phyloP scores from a whole-genome alignment of 2,329 filamentous ascomycete genomes.

The Colletotrichum sp. region DNA sequence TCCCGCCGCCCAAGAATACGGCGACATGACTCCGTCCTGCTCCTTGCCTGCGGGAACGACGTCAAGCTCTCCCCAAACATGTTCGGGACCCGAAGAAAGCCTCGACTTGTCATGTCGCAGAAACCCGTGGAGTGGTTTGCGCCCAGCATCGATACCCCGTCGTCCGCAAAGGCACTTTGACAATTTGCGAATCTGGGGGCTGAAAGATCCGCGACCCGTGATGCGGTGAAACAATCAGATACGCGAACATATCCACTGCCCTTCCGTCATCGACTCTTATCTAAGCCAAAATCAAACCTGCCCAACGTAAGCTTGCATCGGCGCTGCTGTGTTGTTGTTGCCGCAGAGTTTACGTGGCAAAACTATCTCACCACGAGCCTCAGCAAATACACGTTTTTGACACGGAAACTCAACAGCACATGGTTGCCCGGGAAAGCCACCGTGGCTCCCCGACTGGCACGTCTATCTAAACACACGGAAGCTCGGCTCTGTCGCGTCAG shows the following conservation, averaged over 20 bases:
- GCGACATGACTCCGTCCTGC: background rate
- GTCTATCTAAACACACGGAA: background rate
- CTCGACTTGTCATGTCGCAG: slow-evolving; percentile 1
- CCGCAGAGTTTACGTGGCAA: background rate
- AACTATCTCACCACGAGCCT: background rate
- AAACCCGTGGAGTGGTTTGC: background rate
- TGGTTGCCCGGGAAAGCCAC: background rate
- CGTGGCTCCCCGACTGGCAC: background rate
- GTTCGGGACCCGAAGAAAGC: background rate
- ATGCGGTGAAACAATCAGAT: background rate
- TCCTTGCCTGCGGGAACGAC: background rate
- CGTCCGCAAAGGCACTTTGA: background rate
- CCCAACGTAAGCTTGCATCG: background rate
- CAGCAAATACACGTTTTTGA: background rate
- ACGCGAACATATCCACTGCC: background rate
- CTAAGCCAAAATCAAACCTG: background rate
- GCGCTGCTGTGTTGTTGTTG: background rate
- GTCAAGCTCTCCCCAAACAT: background rate
- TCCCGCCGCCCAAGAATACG: background rate
- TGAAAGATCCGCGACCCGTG: background rate
- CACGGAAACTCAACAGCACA: background rate
- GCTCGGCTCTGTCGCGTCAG: background rate
- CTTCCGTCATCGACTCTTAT: background rate
- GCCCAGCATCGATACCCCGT: background rate
- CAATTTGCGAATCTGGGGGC: background rate